phyloP scores from a whole-genome alignment of 1,284 basidiomycete genomes.

The Apiotrichum gamsii region DNA sequence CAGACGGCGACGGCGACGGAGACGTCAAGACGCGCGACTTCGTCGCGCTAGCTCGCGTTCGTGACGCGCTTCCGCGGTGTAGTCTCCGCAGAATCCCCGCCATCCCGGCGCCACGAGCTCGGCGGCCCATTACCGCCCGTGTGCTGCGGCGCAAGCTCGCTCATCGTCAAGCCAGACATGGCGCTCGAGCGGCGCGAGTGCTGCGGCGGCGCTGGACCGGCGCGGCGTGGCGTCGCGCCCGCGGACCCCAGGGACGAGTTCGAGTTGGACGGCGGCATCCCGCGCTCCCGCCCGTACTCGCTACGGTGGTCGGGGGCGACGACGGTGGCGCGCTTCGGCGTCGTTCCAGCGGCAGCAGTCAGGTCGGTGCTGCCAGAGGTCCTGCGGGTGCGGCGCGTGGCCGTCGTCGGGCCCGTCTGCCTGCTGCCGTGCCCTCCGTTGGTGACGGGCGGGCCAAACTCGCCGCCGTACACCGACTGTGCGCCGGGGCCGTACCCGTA shows the following conservation, averaged over 20 bases:
- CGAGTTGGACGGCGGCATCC: too few relatives aligned
- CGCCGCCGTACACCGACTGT: slow-evolving; percentile 39
- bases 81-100: slow-evolving; percentile 5
- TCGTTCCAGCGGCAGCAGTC: too few relatives aligned
- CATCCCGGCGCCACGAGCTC: slow-evolving; percentile 9
- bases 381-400: too few relatives aligned
- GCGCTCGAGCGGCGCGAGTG: slow-evolving; percentile 7
- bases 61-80: slow-evolving; percentile 13
- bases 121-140: slow-evolving; percentile 5
- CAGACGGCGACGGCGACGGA: too few relatives aligned
- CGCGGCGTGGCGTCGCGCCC: background rate
- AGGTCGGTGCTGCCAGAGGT: too few relatives aligned
- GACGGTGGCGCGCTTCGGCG: too few relatives aligned
- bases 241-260: background rate
- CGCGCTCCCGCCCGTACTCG: too few relatives aligned
- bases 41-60: slow-evolving; percentile 7
- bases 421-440: too few relatives aligned
- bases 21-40: too few relatives aligned
- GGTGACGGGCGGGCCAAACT: slow-evolving; percentile 38
- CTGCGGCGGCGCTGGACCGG: background rate
- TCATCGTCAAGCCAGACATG: slow-evolving; percentile 4
- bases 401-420: too few relatives aligned
- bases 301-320: too few relatives aligned
- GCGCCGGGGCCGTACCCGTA: slow-evolving; percentile 29
- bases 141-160: slow-evolving; percentile 11